A percentile compares a stretch with the other conserved stretches of the same genome.
phyloP scores from a whole-genome alignment of 371 early-diverging fungal genomes.

The Circinella umbellata region DNA sequence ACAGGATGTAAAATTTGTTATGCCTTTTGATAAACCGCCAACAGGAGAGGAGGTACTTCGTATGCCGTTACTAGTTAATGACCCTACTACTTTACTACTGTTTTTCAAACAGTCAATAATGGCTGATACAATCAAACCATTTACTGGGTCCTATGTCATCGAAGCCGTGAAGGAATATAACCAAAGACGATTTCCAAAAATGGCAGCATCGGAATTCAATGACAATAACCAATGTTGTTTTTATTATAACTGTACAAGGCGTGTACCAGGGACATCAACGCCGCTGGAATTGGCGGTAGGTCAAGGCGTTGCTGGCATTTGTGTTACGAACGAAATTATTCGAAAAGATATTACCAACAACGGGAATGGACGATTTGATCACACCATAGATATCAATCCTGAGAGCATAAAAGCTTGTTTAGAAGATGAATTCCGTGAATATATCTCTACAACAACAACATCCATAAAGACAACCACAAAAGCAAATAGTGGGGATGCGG shows the following conservation, averaged over 20 bases:
- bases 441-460: background rate
- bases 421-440: slow-evolving; percentile 38
- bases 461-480: slow-evolving; percentile 11
- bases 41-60: slow-evolving; percentile 46
- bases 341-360: background rate
- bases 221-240: slow-evolving; percentile 33
- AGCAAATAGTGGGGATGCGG: background rate
- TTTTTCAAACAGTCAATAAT: slow-evolving; percentile 70
- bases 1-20: slow-evolving; percentile 70
- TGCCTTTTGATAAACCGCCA: slow-evolving; percentile 57
- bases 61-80: slow-evolving; percentile 61
- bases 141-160: slow-evolving; percentile 65
- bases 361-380: slow-evolving; percentile 14
- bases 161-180: slow-evolving; percentile 34
- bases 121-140: slow-evolving; percentile 50
- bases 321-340: slow-evolving; percentile 55
- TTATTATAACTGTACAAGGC: slow-evolving; percentile 55
- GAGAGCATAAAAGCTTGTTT: slow-evolving; percentile 34
- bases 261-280: slow-evolving; percentile 41
- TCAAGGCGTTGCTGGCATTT: slow-evolving; percentile 76
- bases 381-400: slow-evolving; percentile 32
- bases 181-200: background rate
- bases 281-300: slow-evolving; percentile 54
- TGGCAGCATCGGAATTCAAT: background rate
- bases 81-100: slow-evolving; percentile 63